Evolutionary conservation across 768 basidiomycete species (phyloP).

Genomic region (Tulasnella sp.): DNA sequence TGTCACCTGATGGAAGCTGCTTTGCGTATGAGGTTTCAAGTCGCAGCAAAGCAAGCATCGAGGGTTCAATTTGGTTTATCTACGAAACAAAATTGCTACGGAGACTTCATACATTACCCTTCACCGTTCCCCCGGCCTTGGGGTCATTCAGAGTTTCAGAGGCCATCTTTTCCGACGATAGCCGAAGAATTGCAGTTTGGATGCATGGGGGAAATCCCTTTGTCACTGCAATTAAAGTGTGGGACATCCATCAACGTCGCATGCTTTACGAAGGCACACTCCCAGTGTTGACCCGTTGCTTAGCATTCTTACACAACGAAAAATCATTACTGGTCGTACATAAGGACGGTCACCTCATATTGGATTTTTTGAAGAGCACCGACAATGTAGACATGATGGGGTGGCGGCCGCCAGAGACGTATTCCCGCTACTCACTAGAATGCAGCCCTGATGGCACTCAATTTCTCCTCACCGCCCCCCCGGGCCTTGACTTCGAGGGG

Average conservation of each 20-base stretch:
- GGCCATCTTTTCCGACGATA: background rate
- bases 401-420: too few relatives aligned
- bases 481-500: fast-evolving
- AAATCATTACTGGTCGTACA: background rate
- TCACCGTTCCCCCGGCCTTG: too few relatives aligned
- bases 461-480: too few relatives aligned
- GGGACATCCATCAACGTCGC: background rate
- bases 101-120: background rate
- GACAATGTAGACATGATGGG: background rate
- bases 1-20: background rate
- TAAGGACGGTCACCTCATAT: background rate
- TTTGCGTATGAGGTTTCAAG: background rate
- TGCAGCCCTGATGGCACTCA: too few relatives aligned
- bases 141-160: too few relatives aligned
- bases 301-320: background rate
- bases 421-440: too few relatives aligned
- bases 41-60: too few relatives aligned
- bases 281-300: background rate
- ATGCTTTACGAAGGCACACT: background rate
- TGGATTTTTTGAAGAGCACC: background rate
- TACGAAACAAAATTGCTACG: background rate
- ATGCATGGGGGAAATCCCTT: too few relatives aligned
- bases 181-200: background rate
- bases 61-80: background rate
- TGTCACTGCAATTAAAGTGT: background rate